Conservation (phyloP, 768 basidiomycete genomes). For the Termitomyces eurrhizus region DNA sequence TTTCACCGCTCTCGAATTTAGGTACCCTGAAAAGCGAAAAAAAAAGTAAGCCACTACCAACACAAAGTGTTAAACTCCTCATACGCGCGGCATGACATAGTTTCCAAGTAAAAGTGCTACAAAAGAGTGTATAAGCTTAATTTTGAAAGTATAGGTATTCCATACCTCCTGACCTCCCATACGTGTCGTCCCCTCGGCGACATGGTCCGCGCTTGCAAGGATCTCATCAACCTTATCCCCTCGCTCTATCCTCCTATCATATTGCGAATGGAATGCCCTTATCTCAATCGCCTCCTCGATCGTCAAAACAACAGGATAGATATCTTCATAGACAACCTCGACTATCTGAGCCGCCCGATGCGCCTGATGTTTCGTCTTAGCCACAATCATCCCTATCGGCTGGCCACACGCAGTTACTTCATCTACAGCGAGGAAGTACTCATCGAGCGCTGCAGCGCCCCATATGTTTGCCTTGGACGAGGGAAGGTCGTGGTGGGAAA, state of each 20-base stretch:
- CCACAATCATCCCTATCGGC: conserved; percentile 15
- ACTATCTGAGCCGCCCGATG: conserved; percentile 12
- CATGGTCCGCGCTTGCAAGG: conserved; percentile 3
- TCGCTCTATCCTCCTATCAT: conserved; percentile 12
- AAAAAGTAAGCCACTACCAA: neutral
- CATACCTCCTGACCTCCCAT: conserved; percentile 16
- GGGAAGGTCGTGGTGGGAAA: conserved; percentile 13
- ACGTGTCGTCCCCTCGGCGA: conserved; percentile 11
- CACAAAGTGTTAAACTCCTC: neutral
- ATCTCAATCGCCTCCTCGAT: conserved; percentile 15
- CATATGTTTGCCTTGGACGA: conserved; percentile 14
- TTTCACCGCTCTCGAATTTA: conserved; percentile 16
- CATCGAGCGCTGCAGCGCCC: conserved; percentile 13
- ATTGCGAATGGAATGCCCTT: conserved; percentile 10
- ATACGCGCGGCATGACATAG: conserved; percentile 15
- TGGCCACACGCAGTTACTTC: conserved; percentile 12
- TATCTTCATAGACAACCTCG: conserved; percentile 12
- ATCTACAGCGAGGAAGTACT: conserved; percentile 14
- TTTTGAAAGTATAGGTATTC: neutral
- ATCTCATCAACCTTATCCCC: conserved; percentile 10
- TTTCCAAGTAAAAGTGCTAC: conserved; percentile 17
- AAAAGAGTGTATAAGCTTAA: neutral
- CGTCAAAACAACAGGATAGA: conserved; percentile 10
- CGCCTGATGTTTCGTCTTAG: conserved; percentile 12
- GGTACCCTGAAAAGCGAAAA: conserved; percentile 2